Conservation (phyloP, 805 yeast genomes). For the Kuraishia ogatae region DNA sequence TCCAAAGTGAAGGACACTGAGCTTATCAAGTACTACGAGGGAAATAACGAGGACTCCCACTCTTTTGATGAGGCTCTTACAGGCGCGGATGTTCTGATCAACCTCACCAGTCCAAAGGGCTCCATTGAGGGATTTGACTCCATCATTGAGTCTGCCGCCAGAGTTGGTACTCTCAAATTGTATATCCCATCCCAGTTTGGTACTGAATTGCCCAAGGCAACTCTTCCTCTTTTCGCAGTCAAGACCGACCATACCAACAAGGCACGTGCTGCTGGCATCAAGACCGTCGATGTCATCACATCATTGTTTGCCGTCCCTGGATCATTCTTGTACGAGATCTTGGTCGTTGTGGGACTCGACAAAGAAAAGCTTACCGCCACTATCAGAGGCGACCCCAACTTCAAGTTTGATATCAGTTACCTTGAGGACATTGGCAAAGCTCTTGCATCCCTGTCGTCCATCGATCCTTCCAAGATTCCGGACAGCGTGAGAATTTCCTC, state of each 20-base stretch:
- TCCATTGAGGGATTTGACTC: constrained; percentile 15
- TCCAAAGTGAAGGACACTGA: constrained; percentile 24
- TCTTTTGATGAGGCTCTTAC: constrained; percentile 27
- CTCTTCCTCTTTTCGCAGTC: constrained; percentile 23
- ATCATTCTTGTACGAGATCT: constrained; percentile 22
- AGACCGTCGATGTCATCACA: constrained; percentile 35
- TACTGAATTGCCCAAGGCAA: constrained; percentile 23
- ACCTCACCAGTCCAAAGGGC: constrained; percentile 22
- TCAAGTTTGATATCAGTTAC: constrained; percentile 26
- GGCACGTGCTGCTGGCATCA: constrained; percentile 35
- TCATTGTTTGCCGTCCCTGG: constrained; percentile 29
- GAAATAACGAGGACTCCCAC: constrained; percentile 19
- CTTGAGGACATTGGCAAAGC: constrained; percentile 34
- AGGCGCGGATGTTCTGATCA: constrained; percentile 44
- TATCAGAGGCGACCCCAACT: constrained; percentile 31
- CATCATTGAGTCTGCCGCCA: too few species aligned
- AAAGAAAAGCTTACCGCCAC: constrained; percentile 23
- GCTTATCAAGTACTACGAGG: constrained; percentile 29
- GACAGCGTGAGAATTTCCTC: constrained; percentile 34
- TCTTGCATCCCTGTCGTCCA: constrained; percentile 31
- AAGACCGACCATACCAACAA: constrained; percentile 28
- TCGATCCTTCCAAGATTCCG: constrained; percentile 29
- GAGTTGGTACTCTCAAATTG: constrained; percentile 26
- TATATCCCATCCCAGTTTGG: constrained; percentile 61
- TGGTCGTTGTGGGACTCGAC: constrained; percentile 30